phyloP scores from a whole-genome alignment of 2,329 filamentous ascomycete genomes.

The Aspergillus niger region DNA sequence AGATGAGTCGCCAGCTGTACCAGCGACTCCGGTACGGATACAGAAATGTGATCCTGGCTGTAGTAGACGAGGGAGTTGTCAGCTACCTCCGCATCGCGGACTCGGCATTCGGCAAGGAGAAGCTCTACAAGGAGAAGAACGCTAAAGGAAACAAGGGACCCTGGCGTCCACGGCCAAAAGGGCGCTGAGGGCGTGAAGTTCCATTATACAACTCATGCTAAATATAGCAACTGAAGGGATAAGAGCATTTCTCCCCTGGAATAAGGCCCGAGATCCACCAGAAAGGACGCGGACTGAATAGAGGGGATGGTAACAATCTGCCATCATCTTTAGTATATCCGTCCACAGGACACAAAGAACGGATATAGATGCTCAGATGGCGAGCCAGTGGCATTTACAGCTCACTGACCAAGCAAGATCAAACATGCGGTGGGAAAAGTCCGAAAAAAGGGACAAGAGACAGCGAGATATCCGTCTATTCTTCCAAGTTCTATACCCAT shows the following conservation, averaged over 20 bases:
- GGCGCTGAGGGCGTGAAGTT: slow-evolving; percentile 29
- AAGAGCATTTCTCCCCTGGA: slow-evolving; percentile 32
- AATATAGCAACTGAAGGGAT: not conserved
- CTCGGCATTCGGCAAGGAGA: slow-evolving; percentile 75
- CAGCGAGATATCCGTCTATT: not conserved
- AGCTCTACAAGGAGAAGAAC: slow-evolving; percentile 59
- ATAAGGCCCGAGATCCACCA: slow-evolving; percentile 29
- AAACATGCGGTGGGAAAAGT: not conserved
- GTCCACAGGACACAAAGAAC: slow-evolving; percentile 38
- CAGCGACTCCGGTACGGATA: slow-evolving; percentile 80
- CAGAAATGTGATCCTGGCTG: slow-evolving; percentile 79
- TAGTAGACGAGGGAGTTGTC: slow-evolving; percentile 86
- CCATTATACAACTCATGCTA: not conserved
- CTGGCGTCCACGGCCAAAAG: slow-evolving; percentile 31
- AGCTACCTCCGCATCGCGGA: slow-evolving; percentile 85
- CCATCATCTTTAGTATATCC: slow-evolving; percentile 54
- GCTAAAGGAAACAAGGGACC: slow-evolving; percentile 35
- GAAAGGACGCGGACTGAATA: slow-evolving; percentile 28
- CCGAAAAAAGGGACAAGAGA: not conserved
- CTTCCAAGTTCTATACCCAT: slow-evolving; percentile 1
- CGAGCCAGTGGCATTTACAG: not conserved
- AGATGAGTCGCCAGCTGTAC: slow-evolving; percentile 62
- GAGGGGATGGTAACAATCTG: slow-evolving; percentile 36
- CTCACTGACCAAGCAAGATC: not conserved
- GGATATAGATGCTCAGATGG: slow-evolving; percentile 42